A percentile compares a stretch with the other conserved stretches of the same genome.
These are phyloP conservation scores for Cicer cuneatum DNA, from an alignment of 306 rosid genomes.

Conservation along the genomic window DNA sequence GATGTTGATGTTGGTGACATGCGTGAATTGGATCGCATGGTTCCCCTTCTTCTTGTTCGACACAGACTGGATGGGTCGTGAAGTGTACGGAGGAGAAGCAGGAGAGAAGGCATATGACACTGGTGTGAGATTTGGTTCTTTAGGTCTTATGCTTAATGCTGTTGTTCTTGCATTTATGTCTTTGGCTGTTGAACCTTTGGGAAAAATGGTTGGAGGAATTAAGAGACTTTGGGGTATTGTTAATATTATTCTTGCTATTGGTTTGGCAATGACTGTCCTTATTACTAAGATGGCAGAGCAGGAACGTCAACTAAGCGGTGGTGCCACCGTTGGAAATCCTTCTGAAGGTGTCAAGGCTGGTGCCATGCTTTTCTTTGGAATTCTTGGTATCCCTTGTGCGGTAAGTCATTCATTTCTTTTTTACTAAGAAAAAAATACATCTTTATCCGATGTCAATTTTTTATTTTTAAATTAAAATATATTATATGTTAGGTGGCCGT, in stretches of 20 bases:
- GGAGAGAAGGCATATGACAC: constrained; percentile 42
- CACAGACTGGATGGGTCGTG: background rate
- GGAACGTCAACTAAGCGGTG: background rate
- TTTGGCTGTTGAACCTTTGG: constrained; percentile 35
- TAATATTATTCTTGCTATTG: constrained; percentile 28
- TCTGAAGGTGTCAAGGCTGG: constrained; percentile 45
- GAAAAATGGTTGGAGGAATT: constrained; percentile 26
- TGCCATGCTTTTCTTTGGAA: constrained; percentile 57
- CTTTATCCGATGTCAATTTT: too few relatives aligned
- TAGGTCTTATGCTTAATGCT: constrained; percentile 28
- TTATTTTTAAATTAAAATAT: too few relatives aligned
- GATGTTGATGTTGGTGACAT: constrained; percentile 55
- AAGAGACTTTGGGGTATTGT: constrained; percentile 36
- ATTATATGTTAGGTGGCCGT: too few relatives aligned
- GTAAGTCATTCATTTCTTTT: constrained; percentile 35
- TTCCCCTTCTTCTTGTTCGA: background rate
- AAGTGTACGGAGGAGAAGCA: background rate
- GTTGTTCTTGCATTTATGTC: constrained; percentile 38
- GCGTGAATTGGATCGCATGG: background rate
- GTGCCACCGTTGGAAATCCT: constrained; percentile 34
- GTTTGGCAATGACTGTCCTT: constrained; percentile 19
- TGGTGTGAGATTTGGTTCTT: constrained; percentile 3
- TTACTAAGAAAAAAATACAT: too few relatives aligned
- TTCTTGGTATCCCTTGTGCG: constrained; percentile 71
- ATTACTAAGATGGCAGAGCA: constrained; percentile 24